phyloP scores from a whole-genome alignment of 2,329 filamentous ascomycete genomes.

The Cryphonectria radicalis region DNA sequence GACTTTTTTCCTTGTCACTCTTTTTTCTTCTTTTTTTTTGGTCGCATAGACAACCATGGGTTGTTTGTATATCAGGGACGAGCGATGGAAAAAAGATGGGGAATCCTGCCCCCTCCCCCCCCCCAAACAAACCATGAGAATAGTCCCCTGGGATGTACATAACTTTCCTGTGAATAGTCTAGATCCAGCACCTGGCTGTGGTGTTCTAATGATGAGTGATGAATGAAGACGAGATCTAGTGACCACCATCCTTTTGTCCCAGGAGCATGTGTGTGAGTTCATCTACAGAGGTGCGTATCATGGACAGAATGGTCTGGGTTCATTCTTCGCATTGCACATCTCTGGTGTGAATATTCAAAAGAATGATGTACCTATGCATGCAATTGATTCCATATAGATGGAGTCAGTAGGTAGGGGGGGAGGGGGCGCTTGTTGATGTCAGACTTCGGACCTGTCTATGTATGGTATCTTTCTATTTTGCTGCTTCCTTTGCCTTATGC shows the following conservation, averaged over 20 bases:
- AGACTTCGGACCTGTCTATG: too few species aligned
- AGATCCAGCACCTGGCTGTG: constrained; percentile 15
- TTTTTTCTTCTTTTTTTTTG: background rate
- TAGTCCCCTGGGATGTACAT: constrained; percentile 4
- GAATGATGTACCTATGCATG: background rate
- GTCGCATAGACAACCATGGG: constrained; percentile 1
- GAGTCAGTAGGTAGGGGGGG: background rate
- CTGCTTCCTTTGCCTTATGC: too few species aligned
- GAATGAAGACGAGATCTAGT: constrained; percentile 17
- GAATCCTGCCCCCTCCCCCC: background rate
- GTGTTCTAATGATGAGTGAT: constrained; percentile 28
- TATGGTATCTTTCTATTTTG: too few species aligned
- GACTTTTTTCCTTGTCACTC: background rate
- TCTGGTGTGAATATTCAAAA: background rate
- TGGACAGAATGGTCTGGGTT: background rate
- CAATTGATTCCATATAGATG: background rate
- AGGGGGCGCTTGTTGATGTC: background rate
- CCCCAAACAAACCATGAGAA: background rate
- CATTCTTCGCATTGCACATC: background rate
- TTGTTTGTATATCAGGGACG: background rate
- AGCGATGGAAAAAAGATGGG: too few species aligned
- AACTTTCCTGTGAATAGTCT: constrained; percentile 1
- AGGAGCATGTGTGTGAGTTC: background rate
- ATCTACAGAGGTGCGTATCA: background rate
- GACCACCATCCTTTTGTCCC: background rate